phyloP scores from a whole-genome alignment of 345 rosid genomes.

The Adansonia digitata region DNA sequence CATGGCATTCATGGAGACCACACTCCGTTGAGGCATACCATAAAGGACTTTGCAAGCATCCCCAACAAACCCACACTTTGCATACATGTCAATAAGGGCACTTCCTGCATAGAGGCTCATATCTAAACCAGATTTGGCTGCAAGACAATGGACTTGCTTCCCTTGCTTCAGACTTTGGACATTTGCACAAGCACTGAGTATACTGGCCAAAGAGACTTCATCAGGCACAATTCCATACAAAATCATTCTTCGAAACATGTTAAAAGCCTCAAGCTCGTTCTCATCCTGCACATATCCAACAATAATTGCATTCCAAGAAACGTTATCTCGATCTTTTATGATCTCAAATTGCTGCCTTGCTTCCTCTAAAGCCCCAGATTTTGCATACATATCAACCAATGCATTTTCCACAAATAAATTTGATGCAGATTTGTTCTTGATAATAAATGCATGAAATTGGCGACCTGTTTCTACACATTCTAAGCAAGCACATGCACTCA shows the following conservation, averaged over 20 bases:
- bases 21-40: constrained; percentile 53
- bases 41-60: constrained; percentile 44
- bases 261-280: constrained; percentile 63
- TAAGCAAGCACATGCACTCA: constrained; percentile 76
- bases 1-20: constrained; percentile 79
- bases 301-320: constrained; percentile 94
- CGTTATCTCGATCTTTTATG: constrained; percentile 46
- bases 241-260: constrained; percentile 61
- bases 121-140: constrained; percentile 63
- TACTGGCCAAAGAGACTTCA: constrained; percentile 77
- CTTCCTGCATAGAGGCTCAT: constrained; percentile 76
- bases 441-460: constrained; percentile 65
- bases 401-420: constrained; percentile 86
- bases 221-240: constrained; percentile 46
- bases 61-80: constrained; percentile 52
- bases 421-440: constrained; percentile 50
- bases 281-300: constrained; percentile 81
- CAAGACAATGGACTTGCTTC: constrained; percentile 60
- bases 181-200: constrained; percentile 76
- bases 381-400: constrained; percentile 90
- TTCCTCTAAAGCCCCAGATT: constrained; percentile 61
- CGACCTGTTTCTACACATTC: constrained; percentile 49
- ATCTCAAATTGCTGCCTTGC: constrained; percentile 70
- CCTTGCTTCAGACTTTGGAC: constrained; percentile 53
- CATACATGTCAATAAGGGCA: constrained; percentile 87